phyloP scores from a whole-genome alignment of 352 stramenopile genomes.

The Phytophthora citrophthora region DNA sequence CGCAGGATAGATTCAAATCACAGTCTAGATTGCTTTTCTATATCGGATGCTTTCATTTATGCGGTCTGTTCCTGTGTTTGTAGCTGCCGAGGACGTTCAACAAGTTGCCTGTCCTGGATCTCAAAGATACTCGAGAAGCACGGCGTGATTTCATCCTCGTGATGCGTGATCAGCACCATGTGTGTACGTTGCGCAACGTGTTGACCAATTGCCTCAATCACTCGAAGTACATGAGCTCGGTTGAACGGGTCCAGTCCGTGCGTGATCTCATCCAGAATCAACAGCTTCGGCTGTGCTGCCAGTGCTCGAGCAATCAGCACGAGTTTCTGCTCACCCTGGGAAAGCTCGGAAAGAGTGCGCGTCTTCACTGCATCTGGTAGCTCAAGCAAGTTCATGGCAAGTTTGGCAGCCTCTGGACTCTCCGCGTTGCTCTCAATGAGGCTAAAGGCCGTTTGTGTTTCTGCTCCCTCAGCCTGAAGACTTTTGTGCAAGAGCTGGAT shows the following conservation, averaged over 20 bases:
- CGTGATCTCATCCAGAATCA: conserved; percentile 93
- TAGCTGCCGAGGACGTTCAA: conserved; percentile 32
- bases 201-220: conserved; percentile 82
- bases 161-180: conserved; percentile 93
- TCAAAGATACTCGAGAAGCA: conserved; percentile 86
- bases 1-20: neutral
- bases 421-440: conserved; percentile 55
- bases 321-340: conserved; percentile 93
- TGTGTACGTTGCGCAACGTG: conserved; percentile 46
- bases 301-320: conserved; percentile 88
- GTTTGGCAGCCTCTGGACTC: conserved; percentile 33
- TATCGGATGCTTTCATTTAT: conserved; percentile 3
- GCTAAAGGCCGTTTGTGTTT: conserved; percentile 38
- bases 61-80: conserved; percentile 23
- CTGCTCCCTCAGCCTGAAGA: conserved; percentile 20
- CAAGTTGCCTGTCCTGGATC: conserved; percentile 72
- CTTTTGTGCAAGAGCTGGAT: conserved; percentile 73
- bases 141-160: conserved; percentile 89
- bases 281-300: conserved; percentile 68
- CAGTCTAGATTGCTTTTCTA: too few species aligned
- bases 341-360: conserved; percentile 74
- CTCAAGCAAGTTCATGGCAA: conserved; percentile 45
- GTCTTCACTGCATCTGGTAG: conserved; percentile 41
- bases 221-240: conserved; percentile 70
- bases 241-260: conserved; percentile 91